Conservation (phyloP, 768 basidiomycete genomes). For the Rhizopogon vinicolor region DNA sequence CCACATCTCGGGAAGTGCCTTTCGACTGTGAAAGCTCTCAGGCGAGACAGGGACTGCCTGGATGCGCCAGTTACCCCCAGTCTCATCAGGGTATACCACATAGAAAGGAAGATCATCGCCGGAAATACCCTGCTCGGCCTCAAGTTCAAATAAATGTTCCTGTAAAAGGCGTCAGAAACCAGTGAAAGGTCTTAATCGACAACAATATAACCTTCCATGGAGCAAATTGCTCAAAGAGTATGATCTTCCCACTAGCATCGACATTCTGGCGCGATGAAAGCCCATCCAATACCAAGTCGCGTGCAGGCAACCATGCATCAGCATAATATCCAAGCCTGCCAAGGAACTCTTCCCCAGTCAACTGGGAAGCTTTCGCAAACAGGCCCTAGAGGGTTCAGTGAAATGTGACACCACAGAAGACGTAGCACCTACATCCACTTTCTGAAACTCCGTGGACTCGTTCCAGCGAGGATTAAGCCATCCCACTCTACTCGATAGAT, state of each 20-base stretch:
- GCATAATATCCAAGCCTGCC: conserved; percentile 76
- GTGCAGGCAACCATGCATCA: conserved; percentile 89
- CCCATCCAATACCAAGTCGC: conserved; percentile 68
- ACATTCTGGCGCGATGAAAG: conserved; percentile 49
- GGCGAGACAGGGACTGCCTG: conserved; percentile 84
- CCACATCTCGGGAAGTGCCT: conserved; percentile 92
- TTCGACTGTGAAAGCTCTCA: conserved; percentile 87
- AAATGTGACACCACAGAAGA: conserved; percentile 6
- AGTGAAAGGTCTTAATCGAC: background rate
- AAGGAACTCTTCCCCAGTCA: conserved; percentile 86
- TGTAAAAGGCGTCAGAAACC: conserved; percentile 25
- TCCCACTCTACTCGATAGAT: conserved; percentile 80
- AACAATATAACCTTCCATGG: conserved; percentile 75
- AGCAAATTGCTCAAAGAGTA: conserved; percentile 74
- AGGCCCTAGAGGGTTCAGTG: conserved; percentile 40
- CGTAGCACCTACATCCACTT: conserved; percentile 60
- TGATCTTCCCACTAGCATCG: conserved; percentile 71
- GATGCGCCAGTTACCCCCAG: conserved; percentile 73
- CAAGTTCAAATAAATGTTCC: conserved; percentile 91
- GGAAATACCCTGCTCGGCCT: conserved; percentile 48
- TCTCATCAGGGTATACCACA: conserved; percentile 87
- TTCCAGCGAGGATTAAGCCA: conserved; percentile 93
- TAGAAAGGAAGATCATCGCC: conserved; percentile 63
- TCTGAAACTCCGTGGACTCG: conserved; percentile 58
- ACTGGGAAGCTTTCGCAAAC: conserved; percentile 74